Conservation (phyloP, 108 stramenopile species). For the Skeletonema tropicum region DNA sequence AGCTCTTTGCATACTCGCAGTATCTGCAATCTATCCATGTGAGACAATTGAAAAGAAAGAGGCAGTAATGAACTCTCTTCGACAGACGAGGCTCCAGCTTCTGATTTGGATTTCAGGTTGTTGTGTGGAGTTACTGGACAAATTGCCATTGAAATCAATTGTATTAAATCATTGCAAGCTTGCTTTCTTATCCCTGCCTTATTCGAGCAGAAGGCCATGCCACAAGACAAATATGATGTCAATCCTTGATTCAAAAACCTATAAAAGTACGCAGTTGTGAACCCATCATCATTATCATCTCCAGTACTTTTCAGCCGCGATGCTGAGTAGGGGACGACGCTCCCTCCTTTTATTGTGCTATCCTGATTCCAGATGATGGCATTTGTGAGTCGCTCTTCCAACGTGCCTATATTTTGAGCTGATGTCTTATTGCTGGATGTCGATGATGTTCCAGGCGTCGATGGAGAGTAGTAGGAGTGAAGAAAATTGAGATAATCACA, state of each 20-base stretch:
- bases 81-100: neutral
- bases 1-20: conserved; percentile 23
- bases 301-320: conserved; percentile 14
- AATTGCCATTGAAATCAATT: conserved; percentile 33
- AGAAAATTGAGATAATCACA: conserved; percentile 31
- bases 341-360: conserved; percentile 1
- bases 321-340: conserved; percentile 22
- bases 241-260: conserved; percentile 30
- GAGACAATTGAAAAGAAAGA: conserved; percentile 32
- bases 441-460: neutral
- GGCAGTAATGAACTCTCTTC: conserved; percentile 19
- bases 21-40: conserved; percentile 31
- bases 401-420: neutral
- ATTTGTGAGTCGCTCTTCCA: conserved; percentile 27
- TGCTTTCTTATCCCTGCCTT: neutral
- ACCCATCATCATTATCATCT: conserved; percentile 19
- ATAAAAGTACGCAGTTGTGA: conserved; percentile 16
- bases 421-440: neutral
- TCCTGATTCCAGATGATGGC: conserved; percentile 14
- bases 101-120: neutral
- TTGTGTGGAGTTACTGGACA: conserved; percentile 10
- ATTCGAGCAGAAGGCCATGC: conserved; percentile 12
- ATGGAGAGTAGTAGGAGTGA: conserved; percentile 27
- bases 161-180: conserved; percentile 27
- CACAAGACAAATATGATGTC: conserved; percentile 14